A percentile compares a stretch with the other conserved stretches of the same genome.
phyloP scores from a whole-genome alignment of 768 basidiomycete species.

The Austroboletus festivus region DNA sequence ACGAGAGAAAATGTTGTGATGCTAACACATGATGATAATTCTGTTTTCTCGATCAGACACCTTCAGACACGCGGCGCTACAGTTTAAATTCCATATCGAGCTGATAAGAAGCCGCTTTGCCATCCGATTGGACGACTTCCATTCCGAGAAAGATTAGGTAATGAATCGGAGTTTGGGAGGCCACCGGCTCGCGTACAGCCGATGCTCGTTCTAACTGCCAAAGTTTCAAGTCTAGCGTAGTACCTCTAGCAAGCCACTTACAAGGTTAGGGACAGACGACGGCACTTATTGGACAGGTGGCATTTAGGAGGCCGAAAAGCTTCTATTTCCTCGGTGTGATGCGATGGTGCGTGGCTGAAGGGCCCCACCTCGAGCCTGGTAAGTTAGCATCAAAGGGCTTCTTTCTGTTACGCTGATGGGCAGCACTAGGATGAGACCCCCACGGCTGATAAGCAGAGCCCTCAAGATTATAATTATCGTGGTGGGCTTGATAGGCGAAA shows the following conservation, averaged over 20 bases:
- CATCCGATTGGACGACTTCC: background rate
- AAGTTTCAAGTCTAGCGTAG: background rate
- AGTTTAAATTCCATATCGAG: no score
- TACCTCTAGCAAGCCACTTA: background rate
- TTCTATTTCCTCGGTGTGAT: no score
- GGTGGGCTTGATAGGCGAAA: background rate
- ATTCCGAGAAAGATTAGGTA: background rate
- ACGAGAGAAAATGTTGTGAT: background rate
- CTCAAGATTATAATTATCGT: background rate
- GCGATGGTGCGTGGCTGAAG: no score
- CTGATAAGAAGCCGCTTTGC: no score
- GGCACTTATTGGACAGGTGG: no score
- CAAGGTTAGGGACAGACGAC: no score
- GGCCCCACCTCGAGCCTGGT: no score
- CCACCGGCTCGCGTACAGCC: background rate
- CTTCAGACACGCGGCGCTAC: no score
- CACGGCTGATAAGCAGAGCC: background rate
- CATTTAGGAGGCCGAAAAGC: no score
- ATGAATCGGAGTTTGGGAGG: background rate
- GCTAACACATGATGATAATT: background rate
- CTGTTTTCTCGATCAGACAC: constrained; percentile 12
- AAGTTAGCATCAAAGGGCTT: no score
- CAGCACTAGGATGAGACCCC: no score
- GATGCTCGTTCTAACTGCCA: background rate
- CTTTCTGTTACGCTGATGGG: no score